phyloP scores from a whole-genome alignment of 2,329 filamentous ascomycete species.

The Penicillium expansum region DNA sequence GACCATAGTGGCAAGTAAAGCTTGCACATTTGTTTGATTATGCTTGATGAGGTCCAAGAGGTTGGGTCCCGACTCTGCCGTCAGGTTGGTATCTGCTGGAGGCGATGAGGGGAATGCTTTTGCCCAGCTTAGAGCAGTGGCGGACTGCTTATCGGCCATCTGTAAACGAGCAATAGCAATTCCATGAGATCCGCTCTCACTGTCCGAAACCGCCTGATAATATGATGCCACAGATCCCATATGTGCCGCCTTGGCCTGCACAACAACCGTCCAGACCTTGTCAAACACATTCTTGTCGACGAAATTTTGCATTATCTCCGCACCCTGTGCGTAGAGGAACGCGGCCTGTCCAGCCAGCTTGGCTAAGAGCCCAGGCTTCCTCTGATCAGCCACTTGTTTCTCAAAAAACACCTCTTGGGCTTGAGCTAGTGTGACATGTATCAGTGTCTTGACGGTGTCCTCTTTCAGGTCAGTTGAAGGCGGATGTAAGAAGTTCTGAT shows the following conservation, averaged over 20 bases:
- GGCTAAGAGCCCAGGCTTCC: slow-evolving; percentile 86
- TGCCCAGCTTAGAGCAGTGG: slow-evolving; percentile 73
- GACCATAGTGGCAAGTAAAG: slow-evolving; percentile 69
- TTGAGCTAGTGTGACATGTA: slow-evolving; percentile 89
- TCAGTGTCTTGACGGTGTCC: slow-evolving; percentile 92
- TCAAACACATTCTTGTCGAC: slow-evolving; percentile 89
- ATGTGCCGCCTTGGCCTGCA: slow-evolving; percentile 70
- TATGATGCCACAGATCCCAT: slow-evolving; percentile 86
- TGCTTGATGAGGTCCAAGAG: slow-evolving; percentile 81
- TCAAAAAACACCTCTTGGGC: slow-evolving; percentile 97
- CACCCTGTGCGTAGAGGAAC: slow-evolving; percentile 80
- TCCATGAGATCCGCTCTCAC: slow-evolving; percentile 83
- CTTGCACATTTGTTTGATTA: slow-evolving; percentile 75
- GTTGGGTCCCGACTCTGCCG: slow-evolving; percentile 70
- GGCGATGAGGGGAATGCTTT: slow-evolving; percentile 77
- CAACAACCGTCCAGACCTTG: slow-evolving; percentile 81
- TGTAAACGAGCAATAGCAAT: slow-evolving; percentile 79
- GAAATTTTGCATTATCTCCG: slow-evolving; percentile 89
- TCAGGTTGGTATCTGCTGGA: slow-evolving; percentile 77
- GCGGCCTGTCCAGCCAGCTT: slow-evolving; percentile 91
- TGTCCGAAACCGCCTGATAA: slow-evolving; percentile 87
- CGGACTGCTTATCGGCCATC: slow-evolving; percentile 72
- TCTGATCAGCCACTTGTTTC: slow-evolving; percentile 88
- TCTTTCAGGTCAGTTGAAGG: slow-evolving; percentile 93
- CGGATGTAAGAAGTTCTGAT: slow-evolving; percentile 97